These are phyloP conservation scores for Pestalotiopsis fici DNA, from an alignment of 2,329 filamentous ascomycete species.

Conservation along the genomic window DNA sequence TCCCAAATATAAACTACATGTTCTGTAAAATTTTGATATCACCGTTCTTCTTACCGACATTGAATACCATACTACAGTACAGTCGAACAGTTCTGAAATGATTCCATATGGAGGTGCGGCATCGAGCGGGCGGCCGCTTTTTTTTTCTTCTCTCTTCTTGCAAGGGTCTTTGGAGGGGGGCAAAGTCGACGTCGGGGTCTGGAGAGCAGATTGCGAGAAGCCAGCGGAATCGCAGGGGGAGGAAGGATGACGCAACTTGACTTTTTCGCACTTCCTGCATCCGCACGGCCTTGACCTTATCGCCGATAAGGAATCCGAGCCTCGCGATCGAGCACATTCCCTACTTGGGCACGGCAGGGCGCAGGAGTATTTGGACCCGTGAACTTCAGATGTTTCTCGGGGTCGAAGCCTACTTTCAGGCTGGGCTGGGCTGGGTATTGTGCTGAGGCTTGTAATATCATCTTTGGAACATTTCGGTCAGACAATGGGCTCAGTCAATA, in stretches of 20 bases:
- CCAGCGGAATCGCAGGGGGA: neutral
- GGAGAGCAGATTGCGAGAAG: neutral
- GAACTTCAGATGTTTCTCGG: no score
- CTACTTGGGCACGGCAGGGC: neutral
- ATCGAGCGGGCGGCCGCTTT: neutral
- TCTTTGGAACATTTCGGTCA: no score
- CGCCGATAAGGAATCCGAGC: neutral
- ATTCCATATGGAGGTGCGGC: neutral
- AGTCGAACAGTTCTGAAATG: no score
- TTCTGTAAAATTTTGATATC: no score
- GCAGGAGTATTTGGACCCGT: neutral
- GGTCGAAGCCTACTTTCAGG: no score
- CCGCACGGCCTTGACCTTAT: neutral
- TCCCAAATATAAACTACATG: no score
- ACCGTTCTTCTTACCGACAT: no score
- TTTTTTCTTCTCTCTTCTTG: no score
- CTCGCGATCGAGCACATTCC: neutral
- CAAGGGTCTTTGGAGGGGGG: neutral
- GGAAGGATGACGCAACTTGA: neutral
- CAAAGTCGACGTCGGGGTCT: neutral
- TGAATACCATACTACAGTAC: no score
- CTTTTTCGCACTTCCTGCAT: neutral
- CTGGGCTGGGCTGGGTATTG: no score
- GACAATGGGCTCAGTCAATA: no score
- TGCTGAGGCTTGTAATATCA: no score